A percentile compares a stretch with the other conserved stretches of the same genome.
phyloP scores from a whole-genome alignment of 2,329 filamentous ascomycete genomes.

The Verticillium nubilum region DNA sequence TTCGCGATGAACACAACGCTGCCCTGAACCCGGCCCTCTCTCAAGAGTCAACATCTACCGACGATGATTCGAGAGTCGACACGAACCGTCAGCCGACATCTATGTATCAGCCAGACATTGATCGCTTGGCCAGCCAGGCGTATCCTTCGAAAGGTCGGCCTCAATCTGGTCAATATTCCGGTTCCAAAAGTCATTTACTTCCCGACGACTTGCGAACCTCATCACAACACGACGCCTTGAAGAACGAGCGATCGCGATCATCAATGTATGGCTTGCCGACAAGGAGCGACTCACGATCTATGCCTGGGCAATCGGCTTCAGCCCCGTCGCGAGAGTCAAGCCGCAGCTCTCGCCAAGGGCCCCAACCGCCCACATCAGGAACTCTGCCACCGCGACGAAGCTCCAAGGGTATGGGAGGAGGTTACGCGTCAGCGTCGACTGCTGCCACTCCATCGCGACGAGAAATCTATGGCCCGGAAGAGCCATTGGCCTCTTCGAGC shows the following conservation, averaged over 20 bases:
- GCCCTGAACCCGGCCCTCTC: background rate
- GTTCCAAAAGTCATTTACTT: constrained; percentile 16
- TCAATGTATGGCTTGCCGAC: constrained; percentile 50
- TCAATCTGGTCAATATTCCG: constrained; percentile 20
- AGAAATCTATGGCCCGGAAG: constrained; percentile 30
- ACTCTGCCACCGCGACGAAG: constrained; percentile 69
- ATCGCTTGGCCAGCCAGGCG: constrained; percentile 2
- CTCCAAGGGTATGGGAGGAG: constrained; percentile 64
- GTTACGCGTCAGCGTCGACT: constrained; percentile 39
- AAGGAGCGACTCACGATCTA: constrained; percentile 59
- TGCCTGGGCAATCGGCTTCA: constrained; percentile 51
- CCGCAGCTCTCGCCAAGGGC: constrained; percentile 54
- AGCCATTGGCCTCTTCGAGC: constrained; percentile 50
- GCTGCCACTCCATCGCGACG: constrained; percentile 33
- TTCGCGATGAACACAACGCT: background rate
- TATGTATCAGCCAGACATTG: constrained; percentile 3
- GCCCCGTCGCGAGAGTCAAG: constrained; percentile 64
- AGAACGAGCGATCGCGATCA: constrained; percentile 53
- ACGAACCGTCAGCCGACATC: constrained; percentile 7
- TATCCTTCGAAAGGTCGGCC: constrained; percentile 3
- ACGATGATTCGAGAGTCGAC: background rate
- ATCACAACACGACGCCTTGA: constrained; percentile 43
- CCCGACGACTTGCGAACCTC: constrained; percentile 18
- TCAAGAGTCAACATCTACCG: constrained; percentile 36
- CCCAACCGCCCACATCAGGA: constrained; percentile 44